Evolutionary conservation across 2,329 filamentous ascomycete species (phyloP), one percentile per base, ranked within the genome.

Genomic region (Ilyonectria mors-panacis): DNA sequence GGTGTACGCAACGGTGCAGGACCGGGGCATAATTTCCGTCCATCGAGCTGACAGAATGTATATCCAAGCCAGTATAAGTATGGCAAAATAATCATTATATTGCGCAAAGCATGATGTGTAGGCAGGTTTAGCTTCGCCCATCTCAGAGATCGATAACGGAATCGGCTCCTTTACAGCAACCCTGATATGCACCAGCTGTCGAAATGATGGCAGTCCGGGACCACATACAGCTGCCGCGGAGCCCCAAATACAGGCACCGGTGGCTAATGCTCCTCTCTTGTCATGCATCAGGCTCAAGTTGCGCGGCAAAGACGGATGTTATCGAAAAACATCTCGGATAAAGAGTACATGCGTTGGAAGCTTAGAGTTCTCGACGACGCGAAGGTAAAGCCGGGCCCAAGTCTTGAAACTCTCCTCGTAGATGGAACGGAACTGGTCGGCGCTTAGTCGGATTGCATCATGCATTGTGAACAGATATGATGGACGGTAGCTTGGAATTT

Each of bases 51-150:
- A 59, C 19, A 59, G 45, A 50, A 59, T 39, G 28, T 59, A 59
- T 51, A 30, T 28, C 57, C 57, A 59, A 50, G 57, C 57, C 17
- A 59, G 30, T 15, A 59, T 51, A 30, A 54, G 50, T 54, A 47
- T 10, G 44, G 44, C 44, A 47, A 47, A n/a, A 47, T 47, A 26
- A 47, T 47, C 17, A 33, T 35, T n/a, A 54, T 54, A 28, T 33
- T 17, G 28, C 33, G 19, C 33, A 37, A 54, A 54, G 26, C 50
- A 54, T 54, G 28, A 54, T 37, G 19, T 33, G 5, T 33, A 19
- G n/a, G 28, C n/a, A 54, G n/a, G 13, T 54, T 54, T 15, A 26
- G 26, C 28, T 28, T 54, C 50, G 28, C 17, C 13, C 28, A 17
- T 33, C 50, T 54, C 28, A 37, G 50, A 54, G 28, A 54, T 54